phyloP scores from a whole-genome alignment of 1,139 yeast genomes.

The Schwanniomyces etchellsii region DNA sequence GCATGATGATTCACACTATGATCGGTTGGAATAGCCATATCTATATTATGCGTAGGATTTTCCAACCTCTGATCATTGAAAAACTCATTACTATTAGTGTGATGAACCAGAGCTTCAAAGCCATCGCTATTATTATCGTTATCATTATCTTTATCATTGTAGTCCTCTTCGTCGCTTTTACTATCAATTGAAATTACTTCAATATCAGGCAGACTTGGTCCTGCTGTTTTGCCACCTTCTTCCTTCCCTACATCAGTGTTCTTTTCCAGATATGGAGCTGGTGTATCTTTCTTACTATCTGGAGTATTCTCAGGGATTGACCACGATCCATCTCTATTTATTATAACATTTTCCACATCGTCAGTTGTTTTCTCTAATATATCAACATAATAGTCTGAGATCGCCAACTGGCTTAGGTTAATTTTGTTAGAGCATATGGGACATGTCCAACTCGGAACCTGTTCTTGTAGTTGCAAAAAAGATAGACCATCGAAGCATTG shows the following conservation, averaged over 20 bases:
- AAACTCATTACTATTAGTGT: neutral
- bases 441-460: conserved; percentile 63
- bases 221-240: too few species aligned
- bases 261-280: too few species aligned
- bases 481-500: conserved; percentile 67
- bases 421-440: conserved; percentile 53
- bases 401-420: conserved; percentile 45
- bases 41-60: too few species aligned
- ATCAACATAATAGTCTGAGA: conserved; percentile 56
- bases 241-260: too few species aligned
- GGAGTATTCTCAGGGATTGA: too few species aligned
- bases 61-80: too few species aligned
- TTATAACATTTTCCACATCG: conserved; percentile 48
- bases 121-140: too few species aligned
- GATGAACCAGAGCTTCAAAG: neutral
- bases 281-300: too few species aligned
- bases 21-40: too few species aligned
- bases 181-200: neutral
- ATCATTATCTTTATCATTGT: neutral
- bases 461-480: conserved; percentile 54
- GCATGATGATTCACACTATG: too few species aligned
- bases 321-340: conserved; percentile 61
- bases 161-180: neutral
- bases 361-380: conserved; percentile 39
- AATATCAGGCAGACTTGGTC: neutral